A percentile compares a stretch with the other conserved stretches of the same genome.
phyloP scores from a whole-genome alignment of 1,284 basidiomycete genomes.

The Malassezia slooffiae region DNA sequence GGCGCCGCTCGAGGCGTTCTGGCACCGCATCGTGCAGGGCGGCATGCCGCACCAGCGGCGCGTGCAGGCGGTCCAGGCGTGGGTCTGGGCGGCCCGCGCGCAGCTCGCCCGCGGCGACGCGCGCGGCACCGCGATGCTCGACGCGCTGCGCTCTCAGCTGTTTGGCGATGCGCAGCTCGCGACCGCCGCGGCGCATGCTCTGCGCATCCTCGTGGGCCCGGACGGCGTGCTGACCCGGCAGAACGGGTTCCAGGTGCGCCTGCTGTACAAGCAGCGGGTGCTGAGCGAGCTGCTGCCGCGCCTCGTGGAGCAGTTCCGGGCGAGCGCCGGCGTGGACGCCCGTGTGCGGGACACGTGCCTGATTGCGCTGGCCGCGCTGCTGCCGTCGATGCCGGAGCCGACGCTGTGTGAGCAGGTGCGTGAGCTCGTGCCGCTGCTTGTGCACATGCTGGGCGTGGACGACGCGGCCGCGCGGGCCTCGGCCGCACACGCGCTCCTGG shows the following conservation, averaged over 20 bases:
- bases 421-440: slow-evolving; percentile 74
- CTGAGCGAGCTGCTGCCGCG: slow-evolving; percentile 64
- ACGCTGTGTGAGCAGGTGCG: slow-evolving; percentile 14
- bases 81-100: slow-evolving; percentile 31
- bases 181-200: slow-evolving; percentile 8
- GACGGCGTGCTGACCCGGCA: slow-evolving; percentile 13
- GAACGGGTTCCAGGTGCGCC: slow-evolving; percentile 26
- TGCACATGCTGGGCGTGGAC: slow-evolving; percentile 69
- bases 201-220: slow-evolving; percentile 17
- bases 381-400: slow-evolving; percentile 67
- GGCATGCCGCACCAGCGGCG: not conserved
- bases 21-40: slow-evolving; percentile 15
- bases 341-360: slow-evolving; percentile 61
- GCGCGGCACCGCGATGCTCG: slow-evolving; percentile 25
- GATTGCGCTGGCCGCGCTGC: slow-evolving; percentile 69
- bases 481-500: slow-evolving; percentile 67
- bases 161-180: slow-evolving; percentile 17
- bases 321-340: slow-evolving; percentile 1
- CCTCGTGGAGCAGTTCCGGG: slow-evolving; percentile 51
- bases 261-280: slow-evolving; percentile 65
- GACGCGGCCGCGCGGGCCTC: slow-evolving; percentile 63
- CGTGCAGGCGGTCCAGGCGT: slow-evolving; percentile 20
- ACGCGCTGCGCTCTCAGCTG: slow-evolving; percentile 19
- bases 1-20: slow-evolving; percentile 21
- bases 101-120: slow-evolving; percentile 23